Conservation (phyloP, 2,329 filamentous ascomycete species). For the Ophiostoma sp. region DNA sequence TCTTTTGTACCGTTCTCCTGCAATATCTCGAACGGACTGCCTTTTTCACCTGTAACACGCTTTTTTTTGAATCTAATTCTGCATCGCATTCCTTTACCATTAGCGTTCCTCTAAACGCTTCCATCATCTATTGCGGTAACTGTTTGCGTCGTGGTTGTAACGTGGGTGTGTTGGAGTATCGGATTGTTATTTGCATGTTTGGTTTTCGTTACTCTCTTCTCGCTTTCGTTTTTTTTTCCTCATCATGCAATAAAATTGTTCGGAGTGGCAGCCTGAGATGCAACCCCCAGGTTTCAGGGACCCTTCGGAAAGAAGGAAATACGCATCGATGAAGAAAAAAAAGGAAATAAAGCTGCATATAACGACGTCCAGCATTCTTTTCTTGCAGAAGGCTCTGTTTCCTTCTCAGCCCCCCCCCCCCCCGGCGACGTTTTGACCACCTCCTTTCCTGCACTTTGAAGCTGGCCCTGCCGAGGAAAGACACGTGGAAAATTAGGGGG, state of each 20-base stretch:
- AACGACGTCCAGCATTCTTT: not conserved
- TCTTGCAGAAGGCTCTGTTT: not conserved
- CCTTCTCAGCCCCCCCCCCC: not conserved
- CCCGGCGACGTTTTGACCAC: not conserved
- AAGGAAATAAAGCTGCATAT: not conserved
- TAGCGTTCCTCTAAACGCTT: not conserved
- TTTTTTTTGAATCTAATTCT: not conserved
- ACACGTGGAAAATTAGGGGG: constrained; percentile 20
- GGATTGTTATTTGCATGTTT: not conserved
- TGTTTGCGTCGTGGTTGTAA: not conserved
- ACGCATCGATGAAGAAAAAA: not conserved
- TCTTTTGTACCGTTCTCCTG: not conserved
- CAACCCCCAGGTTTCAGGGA: not conserved
- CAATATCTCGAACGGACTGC: not conserved
- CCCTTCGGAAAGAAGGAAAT: not conserved
- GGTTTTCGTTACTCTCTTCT: not conserved
- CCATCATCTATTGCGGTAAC: not conserved
- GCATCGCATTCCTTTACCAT: not conserved
- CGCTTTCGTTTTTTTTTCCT: not conserved
- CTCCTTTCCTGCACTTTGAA: not conserved
- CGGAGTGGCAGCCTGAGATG: not conserved
- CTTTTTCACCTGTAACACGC: not conserved
- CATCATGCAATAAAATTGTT: not conserved
- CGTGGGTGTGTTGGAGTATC: not conserved
- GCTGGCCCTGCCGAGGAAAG: not conserved